Evolutionary conservation across 139 green algal species (phyloP), one percentile per base, ranked within the genome.

Genomic region (Asterochloris sp.): DNA sequence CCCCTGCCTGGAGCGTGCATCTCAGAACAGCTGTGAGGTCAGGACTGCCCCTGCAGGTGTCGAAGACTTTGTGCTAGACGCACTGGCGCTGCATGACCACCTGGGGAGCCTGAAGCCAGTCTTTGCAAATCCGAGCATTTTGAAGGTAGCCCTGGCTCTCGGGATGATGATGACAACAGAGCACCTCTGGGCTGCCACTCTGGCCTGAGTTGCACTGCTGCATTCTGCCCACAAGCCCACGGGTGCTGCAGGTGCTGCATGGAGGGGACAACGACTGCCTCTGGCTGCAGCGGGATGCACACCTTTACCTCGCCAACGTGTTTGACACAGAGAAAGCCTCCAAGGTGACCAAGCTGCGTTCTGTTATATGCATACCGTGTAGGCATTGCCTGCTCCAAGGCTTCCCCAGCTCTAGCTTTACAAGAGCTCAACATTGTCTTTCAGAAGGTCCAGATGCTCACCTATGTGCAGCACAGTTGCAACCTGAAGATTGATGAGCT

Each of bases 251-350:
- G 89, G 90, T 97, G 29, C 67, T 97, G 38, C 94, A 97, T 80
- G 94, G 94, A n/a, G 87, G 86, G 63, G 83, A 85, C 71, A 95
- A 94, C 74, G 94, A 98, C 27, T 86, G 96, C 47, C n/a, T 91
- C 12, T 98, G 93, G 93, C 89, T 98, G 78, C 93, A 96, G 81
- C 85, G 92, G 0, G 92, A 97, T 78, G 92, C 91, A 73, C 78
- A 89, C 54, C 68, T 94, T 0, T 94, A 94, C 87, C 76, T 93
- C 60, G 92, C 95, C 82, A 97, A 97, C 83, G 73, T 95, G 0
- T 95, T 96, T 83, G 94, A 98, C 88, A 98, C 94, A 11, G 90
- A 95, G 74, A 92, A 91, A 84, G 87, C 88, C 0, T 90, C 83
- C 64, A 88, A 92, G 90, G 92, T 92, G 76, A 67, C 12, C 10